Evolutionary conservation across 768 basidiomycete genomes (phyloP), one percentile per base, ranked within the genome.

Genomic region (Podaxis sp.): DNA sequence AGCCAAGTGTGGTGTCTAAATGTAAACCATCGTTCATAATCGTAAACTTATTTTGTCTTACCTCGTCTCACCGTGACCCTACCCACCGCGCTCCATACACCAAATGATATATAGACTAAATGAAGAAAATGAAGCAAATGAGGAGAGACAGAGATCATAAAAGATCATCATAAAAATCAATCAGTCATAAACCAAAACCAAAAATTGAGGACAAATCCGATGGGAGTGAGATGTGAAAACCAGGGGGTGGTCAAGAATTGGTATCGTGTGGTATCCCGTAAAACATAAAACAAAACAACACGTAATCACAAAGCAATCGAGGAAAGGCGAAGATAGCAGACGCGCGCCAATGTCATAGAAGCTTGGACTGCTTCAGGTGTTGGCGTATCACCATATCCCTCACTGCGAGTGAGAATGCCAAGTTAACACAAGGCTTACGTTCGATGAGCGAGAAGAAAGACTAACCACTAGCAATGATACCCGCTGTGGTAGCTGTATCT

Each of bases 381-480:
- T 90, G 86, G 51, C 90, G 85, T 40, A 91, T 85, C 54, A 92
- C 89, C 89, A 91, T 92, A 69, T 92, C 90, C 42, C 89, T 82
- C 55, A 92, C 90, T 90, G 44, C 13, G 28, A 0, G 36, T 15
- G 7, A 33, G 30, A 38, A 8, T 4, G 19, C 22, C 40, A 48
- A 56, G n/a, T 67, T 77, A 64, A 63, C 17, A 11, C 30, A 9
- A 56, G 39, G 22, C 19, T 19, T 73, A 76, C 77, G 39, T 39
- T 26, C 1, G 3, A 38, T 28, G n/a, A 28, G 9, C 57, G 49
- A 40, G 24, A 56, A 51, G 53, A 28, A 33, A 26, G 9, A 76
- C 87, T 65, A 57, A 90, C 89, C 89, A 65, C 88, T 89, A 4
- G 88, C 87, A 48, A 92, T 87, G 61, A 92, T 92, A 33, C 89